Evolutionary conservation across 2,329 filamentous ascomycete genomes (phyloP).

Genomic region (Exserohilum turcica): DNA sequence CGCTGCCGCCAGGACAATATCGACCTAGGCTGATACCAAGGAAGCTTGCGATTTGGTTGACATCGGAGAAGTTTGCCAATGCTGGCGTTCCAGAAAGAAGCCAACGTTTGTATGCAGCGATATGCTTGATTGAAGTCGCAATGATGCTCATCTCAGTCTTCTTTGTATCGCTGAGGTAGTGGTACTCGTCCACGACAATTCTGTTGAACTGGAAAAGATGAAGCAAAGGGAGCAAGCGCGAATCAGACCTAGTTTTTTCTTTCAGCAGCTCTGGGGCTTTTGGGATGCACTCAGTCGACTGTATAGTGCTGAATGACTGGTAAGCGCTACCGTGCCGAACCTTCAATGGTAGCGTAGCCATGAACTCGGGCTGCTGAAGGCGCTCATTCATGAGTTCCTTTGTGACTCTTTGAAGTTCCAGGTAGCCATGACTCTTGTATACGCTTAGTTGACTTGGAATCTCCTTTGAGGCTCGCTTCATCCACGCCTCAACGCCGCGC

Average conservation of each 20-base stretch:
- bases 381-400: conserved; percentile 25
- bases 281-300: conserved; percentile 8
- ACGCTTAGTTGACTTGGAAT: conserved; percentile 51
- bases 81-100: conserved; percentile 67
- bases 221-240: conserved; percentile 45
- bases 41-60: conserved; percentile 63
- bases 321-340: conserved; percentile 46
- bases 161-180: conserved; percentile 56
- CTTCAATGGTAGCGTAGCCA: conserved; percentile 47
- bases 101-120: conserved; percentile 62
- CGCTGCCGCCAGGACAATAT: conserved; percentile 55
- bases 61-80: conserved; percentile 62
- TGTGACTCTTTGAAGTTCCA: conserved; percentile 37
- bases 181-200: conserved; percentile 68
- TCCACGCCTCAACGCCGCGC: conserved; percentile 61
- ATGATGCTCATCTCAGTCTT: conserved; percentile 28
- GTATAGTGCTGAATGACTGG: conserved; percentile 21
- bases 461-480: conserved; percentile 50
- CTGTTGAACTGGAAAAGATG: conserved; percentile 67
- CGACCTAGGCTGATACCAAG: conserved; percentile 61
- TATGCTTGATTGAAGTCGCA: conserved; percentile 49
- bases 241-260: neutral
- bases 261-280: conserved; percentile 6
- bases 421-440: conserved; percentile 38
- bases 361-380: conserved; percentile 43